Evolutionary conservation across 768 basidiomycete species (phyloP).

Genomic region (Dictyophora rubrovolvata): DNA sequence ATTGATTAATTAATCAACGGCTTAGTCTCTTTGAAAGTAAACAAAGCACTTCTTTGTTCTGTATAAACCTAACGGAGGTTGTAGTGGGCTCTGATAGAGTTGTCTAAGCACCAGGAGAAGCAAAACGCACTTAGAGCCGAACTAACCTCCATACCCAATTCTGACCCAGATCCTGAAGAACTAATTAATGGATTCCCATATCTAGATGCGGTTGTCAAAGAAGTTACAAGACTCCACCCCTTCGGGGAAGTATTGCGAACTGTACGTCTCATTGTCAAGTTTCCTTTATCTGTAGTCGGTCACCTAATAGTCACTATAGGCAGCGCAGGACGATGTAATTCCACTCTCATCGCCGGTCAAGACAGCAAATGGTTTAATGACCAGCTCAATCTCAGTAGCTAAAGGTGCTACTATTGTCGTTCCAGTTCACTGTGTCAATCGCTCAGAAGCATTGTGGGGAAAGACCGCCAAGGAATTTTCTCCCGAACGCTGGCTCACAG

Average conservation of each 20-base stretch:
- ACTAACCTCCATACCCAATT: conserved; percentile 25
- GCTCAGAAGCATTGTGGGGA: conserved; percentile 38
- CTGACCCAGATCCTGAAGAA: conserved; percentile 47
- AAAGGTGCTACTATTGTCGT: conserved; percentile 33
- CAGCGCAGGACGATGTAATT: conserved; percentile 29
- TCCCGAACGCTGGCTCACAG: conserved; percentile 34
- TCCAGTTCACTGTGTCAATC: conserved; percentile 38
- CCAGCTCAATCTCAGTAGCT: conserved; percentile 25
- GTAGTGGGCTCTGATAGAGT: conserved; percentile 47
- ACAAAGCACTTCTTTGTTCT: too few species aligned
- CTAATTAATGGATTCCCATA: conserved; percentile 40
- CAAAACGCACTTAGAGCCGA: conserved; percentile 44
- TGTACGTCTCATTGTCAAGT: conserved; percentile 29
- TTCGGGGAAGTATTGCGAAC: conserved; percentile 17
- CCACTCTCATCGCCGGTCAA: conserved; percentile 26
- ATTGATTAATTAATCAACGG: too few species aligned
- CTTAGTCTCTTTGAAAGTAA: too few species aligned
- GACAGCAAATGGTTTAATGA: conserved; percentile 19
- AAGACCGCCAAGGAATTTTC: conserved; percentile 32
- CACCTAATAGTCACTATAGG: conserved; percentile 19
- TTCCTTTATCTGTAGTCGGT: too few species aligned
- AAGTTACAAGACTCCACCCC: conserved; percentile 35
- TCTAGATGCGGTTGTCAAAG: conserved; percentile 42
- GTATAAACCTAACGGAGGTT: background rate
- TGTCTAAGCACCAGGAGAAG: conserved; percentile 31